Conservation (phyloP, 2,329 filamentous ascomycete genomes). For the Fusarium oxysporum region DNA sequence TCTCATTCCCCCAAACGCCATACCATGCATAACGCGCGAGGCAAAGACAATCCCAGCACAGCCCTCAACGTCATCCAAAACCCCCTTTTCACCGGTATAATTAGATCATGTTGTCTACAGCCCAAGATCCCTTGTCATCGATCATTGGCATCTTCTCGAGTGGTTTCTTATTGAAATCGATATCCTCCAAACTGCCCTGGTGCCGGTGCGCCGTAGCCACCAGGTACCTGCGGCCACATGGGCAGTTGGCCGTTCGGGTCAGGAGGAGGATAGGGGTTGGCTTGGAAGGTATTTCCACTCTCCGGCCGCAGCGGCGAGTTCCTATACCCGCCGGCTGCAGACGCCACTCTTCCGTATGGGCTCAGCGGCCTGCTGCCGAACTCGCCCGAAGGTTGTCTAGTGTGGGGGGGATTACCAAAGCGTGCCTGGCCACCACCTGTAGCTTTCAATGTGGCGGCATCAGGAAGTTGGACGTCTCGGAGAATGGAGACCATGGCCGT, state of each 20-base stretch:
- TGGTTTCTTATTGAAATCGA: constrained; percentile 44
- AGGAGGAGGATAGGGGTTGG: constrained; percentile 48
- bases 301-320: constrained; percentile 65
- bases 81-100: constrained; percentile 28
- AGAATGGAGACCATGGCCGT: constrained; percentile 80
- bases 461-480: constrained; percentile 73
- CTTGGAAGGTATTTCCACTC: constrained; percentile 44
- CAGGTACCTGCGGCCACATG: constrained; percentile 47
- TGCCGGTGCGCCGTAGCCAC: constrained; percentile 49
- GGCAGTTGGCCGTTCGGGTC: constrained; percentile 41
- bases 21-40: constrained; percentile 46
- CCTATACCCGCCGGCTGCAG: constrained; percentile 59
- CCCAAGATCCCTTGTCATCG: neutral
- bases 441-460: constrained; percentile 66
- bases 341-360: constrained; percentile 59
- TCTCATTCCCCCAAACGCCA: constrained; percentile 44
- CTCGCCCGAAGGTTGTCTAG: constrained; percentile 58
- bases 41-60: constrained; percentile 36
- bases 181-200: constrained; percentile 53
- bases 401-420: constrained; percentile 51
- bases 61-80: constrained; percentile 35
- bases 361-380: constrained; percentile 59
- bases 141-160: neutral
- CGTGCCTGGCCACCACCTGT: constrained; percentile 53
- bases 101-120: constrained; percentile 16